Conservation (phyloP, 495 filamentous ascomycete genomes). For the Aspergillus mulundensis region DNA sequence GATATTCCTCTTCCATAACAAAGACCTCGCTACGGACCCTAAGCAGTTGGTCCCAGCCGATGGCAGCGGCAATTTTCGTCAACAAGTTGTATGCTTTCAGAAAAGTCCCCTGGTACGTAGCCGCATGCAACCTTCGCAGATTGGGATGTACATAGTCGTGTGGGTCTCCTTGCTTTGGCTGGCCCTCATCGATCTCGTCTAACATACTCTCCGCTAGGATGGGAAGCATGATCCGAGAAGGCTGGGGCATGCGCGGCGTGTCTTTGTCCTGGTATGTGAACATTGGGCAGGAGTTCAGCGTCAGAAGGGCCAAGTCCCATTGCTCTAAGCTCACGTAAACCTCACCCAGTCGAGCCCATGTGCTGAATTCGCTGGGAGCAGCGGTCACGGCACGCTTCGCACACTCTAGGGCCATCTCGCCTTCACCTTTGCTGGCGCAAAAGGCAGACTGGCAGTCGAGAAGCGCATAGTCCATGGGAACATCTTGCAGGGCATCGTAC, state of each 20-base stretch:
- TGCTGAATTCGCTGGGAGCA: conserved; percentile 93
- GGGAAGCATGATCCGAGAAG: conserved; percentile 78
- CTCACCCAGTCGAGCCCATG: conserved; percentile 90
- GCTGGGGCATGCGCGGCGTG: conserved; percentile 87
- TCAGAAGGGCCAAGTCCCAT: conserved; percentile 89
- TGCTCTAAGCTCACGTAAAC: conserved; percentile 89
- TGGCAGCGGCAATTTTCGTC: conserved; percentile 90
- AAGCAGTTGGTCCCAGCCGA: conserved; percentile 95
- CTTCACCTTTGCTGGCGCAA: conserved; percentile 79
- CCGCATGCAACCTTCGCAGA: conserved; percentile 80
- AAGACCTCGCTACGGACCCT: conserved; percentile 94
- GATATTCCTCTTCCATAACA: conserved; percentile 99
- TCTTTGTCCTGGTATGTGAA: conserved; percentile 99
- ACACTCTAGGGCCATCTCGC: conserved; percentile 82
- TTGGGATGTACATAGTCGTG: conserved; percentile 84
- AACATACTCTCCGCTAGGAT: conserved; percentile 84
- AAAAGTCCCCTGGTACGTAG: conserved; percentile 88
- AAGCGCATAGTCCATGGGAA: conserved; percentile 94
- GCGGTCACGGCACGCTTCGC: conserved; percentile 91
- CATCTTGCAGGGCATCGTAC: conserved; percentile 79
- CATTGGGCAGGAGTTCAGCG: conserved; percentile 99
- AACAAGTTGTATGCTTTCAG: conserved; percentile 89
- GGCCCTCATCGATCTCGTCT: conserved; percentile 92
- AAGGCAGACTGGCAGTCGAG: conserved; percentile 94
- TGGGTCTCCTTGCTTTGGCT: conserved; percentile 63